Evolutionary conservation across 805 yeast species (phyloP).

Genomic region (Brettanomyces anomalus): DNA sequence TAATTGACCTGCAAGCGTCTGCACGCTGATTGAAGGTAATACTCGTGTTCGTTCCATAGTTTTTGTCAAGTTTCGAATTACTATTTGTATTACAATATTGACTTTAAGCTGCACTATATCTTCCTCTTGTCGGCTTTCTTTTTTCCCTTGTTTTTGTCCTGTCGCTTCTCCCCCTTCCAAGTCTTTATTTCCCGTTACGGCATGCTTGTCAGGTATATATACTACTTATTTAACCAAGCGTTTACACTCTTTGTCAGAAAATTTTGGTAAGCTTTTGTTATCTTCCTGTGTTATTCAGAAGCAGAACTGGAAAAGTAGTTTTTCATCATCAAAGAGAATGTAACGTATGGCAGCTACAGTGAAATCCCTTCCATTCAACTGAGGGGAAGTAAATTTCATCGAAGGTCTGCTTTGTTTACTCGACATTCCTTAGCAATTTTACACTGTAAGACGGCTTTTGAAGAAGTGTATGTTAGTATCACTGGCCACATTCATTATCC

Average conservation of each 20-base stretch:
- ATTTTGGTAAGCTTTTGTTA: slow-evolving; percentile 57
- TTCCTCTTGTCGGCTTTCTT: not conserved
- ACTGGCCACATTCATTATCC: not conserved
- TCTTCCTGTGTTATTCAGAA: slow-evolving; percentile 86
- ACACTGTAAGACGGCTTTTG: not conserved
- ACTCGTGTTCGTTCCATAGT: not conserved
- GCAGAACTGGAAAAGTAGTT: slow-evolving; percentile 81
- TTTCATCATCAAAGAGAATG: slow-evolving; percentile 47
- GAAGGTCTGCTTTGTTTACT: too few relatives aligned
- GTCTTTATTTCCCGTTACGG: too few relatives aligned
- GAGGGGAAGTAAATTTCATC: too few relatives aligned
- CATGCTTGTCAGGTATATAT: not conserved
- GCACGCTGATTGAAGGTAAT: not conserved
- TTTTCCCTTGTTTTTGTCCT: slow-evolving; percentile 2
- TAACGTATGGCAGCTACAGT: too few relatives aligned
- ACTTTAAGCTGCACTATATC: too few relatives aligned
- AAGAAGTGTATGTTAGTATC: too few relatives aligned
- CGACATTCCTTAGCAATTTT: too few relatives aligned
- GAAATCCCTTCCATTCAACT: too few relatives aligned
- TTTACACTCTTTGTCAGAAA: slow-evolving; percentile 30
- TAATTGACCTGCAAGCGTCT: not conserved
- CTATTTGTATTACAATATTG: too few relatives aligned
- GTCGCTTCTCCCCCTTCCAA: too few relatives aligned
- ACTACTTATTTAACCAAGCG: slow-evolving; percentile 1
- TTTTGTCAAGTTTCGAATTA: too few relatives aligned